Base-by-base conservation (phyloP, 495 filamentous ascomycete species). In the Penicillium odoratum region DNA sequence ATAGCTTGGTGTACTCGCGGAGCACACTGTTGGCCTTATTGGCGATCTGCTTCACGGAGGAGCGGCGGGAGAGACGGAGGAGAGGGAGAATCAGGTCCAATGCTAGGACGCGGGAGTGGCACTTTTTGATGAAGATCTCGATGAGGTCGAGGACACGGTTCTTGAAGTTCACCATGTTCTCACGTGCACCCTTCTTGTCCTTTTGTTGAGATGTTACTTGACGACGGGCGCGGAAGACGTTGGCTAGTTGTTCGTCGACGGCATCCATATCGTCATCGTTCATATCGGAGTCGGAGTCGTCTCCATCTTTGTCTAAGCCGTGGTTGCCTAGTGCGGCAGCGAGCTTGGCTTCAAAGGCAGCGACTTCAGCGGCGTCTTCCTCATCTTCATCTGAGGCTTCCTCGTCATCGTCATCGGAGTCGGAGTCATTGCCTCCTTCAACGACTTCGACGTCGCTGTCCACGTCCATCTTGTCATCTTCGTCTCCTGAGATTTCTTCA, bases 261-360 rank as follows among this genome's bases (percentile, higher is more conserved):
- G 85, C 86, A 74, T 96, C 87, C 94, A 98, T 98, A 65, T 96
- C 90, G 42, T 92, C 91, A 74, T 98, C 94, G 53, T 90, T 86
- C 89, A 97, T 94, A 69, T 94, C 90, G 0, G 83, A 84, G 60
- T 88, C 86, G 0, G 84, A 85, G 54, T 85, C 85, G 47, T 83
- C 72, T 33, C 77, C 61, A 60, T 83, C 84, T 64, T 79, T 67
- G 55, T 86, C 79, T 16, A 83, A 76, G 18, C 78, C 77, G 62
- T 85, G 83, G 42, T 84, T 87, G 18, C 83, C 81, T 10, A 96
- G 84, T 4, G 88, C 88, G 52, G 84, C 78, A 29, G 88, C 88
- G 44, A 97, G 84, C 47, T 90, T 91, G 47, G 86, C 86, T 68
- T 97, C 85, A 64, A 96, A 86, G 38, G 75, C 82, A 49, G 82